Evolutionary conservation across 148 eudicot species (phyloP).

Genomic region (Amaranthus palmeri): DNA sequence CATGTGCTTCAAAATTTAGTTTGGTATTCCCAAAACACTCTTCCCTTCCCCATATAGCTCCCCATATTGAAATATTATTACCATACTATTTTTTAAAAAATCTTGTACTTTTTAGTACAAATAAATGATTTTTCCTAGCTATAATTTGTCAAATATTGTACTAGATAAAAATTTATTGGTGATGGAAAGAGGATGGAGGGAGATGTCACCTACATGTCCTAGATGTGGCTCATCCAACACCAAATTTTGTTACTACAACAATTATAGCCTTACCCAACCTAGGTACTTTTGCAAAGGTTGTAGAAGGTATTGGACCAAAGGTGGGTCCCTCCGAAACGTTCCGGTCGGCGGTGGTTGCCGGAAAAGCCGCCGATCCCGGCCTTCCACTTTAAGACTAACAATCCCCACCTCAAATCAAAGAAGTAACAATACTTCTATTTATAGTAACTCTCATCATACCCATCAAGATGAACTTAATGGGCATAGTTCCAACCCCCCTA

Average conservation of each 20-base stretch:
- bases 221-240: conserved; percentile 33
- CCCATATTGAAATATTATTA: background rate
- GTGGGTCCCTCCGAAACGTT: conserved; percentile 28
- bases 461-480: background rate
- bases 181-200: conserved; percentile 35
- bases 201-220: conserved; percentile 30
- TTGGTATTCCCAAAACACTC: background rate
- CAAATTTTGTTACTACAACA: conserved; percentile 33
- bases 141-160: conserved; percentile 17
- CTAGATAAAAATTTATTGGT: conserved; percentile 11
- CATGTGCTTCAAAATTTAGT: conserved; percentile 13
- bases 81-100: background rate
- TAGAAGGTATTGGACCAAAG: conserved; percentile 34
- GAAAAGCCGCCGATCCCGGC: conserved; percentile 23
- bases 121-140: conserved; percentile 2
- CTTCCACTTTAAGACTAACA: conserved; percentile 14
- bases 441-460: background rate
- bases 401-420: conserved; percentile 3
- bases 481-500: conserved; percentile 13
- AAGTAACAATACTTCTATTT: conserved; percentile 8
- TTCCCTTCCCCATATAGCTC: conserved; percentile 11
- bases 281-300: conserved; percentile 32
- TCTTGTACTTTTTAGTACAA: conserved; percentile 13
- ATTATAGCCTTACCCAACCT: conserved; percentile 33
- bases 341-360: conserved; percentile 32